These are phyloP conservation scores for Sporormia fimetaria DNA, from an alignment of 495 filamentous ascomycete genomes.

Conservation along the genomic window DNA sequence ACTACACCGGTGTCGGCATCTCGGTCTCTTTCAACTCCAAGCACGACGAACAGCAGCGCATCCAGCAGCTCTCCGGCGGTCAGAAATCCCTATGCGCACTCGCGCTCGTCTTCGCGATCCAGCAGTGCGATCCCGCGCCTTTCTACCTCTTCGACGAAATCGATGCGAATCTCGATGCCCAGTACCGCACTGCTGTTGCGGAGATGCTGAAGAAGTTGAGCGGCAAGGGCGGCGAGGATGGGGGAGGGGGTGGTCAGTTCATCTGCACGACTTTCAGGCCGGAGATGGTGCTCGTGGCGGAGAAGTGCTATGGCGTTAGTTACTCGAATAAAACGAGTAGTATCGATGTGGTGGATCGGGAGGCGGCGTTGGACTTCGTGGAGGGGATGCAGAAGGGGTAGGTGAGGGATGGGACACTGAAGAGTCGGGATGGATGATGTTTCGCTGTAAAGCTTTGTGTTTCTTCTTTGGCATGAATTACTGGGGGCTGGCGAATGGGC, in stretches of 20 bases:
- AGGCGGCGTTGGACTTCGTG: constrained; percentile 87
- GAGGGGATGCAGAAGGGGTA: constrained; percentile 45
- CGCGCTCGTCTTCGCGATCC: constrained; percentile 96
- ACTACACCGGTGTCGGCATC: constrained; percentile 96
- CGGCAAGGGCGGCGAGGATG: constrained; percentile 11
- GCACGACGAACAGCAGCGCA: constrained; percentile 93
- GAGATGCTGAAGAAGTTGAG: constrained; percentile 53
- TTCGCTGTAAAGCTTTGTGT: too few relatives aligned
- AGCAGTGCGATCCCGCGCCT: constrained; percentile 90
- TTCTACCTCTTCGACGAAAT: constrained; percentile 99
- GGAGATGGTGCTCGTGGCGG: constrained; percentile 88
- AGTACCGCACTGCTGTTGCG: constrained; percentile 91
- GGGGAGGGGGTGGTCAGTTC: constrained; percentile 38
- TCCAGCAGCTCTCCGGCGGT: constrained; percentile 91
- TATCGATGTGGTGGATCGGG: constrained; percentile 75
- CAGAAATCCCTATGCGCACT: constrained; percentile 98
- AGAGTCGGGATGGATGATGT: too few relatives aligned
- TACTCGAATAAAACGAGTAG: constrained; percentile 88
- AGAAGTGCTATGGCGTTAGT: constrained; percentile 94
- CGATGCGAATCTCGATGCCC: constrained; percentile 94
- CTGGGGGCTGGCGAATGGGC: too few relatives aligned
- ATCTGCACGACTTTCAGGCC: constrained; percentile 92
- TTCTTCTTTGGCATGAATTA: too few relatives aligned
- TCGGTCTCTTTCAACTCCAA: constrained; percentile 98
- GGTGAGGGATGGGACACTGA: too few relatives aligned